Base-by-base conservation (phyloP, 2,329 filamentous ascomycete genomes). In the Aspergillus proliferans region DNA sequence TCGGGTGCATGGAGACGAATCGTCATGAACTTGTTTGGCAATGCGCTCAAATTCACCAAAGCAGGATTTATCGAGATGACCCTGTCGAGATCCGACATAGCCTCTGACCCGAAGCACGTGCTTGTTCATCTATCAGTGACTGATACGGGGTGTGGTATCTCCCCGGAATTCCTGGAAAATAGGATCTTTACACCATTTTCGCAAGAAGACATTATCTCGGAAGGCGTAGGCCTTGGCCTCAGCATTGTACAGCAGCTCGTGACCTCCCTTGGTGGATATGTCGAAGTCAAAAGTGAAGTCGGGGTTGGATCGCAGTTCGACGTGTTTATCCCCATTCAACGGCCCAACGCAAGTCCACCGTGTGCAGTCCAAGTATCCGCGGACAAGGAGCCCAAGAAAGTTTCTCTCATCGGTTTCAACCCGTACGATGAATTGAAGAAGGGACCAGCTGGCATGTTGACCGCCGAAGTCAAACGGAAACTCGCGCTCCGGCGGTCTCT, bases 121-220 rank as follows among this genome's bases (percentile, higher is more conserved):
- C 28, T 59, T 15, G 60, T 62, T 1, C 57, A 64, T 26, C 55
- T 79, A 1, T 75, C 70, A 0, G 74, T 87, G 1, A 71, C 69
- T 0, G 84, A 87, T 52, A 83, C 83, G 0, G 84, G 84, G 1
- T 73, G 73, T 21, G 84, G 84, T 0, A 87, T 87, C 18, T 73
- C 74, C 0, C 65, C 75, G 0, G 77, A 84, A 1, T 87, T 80
- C 54, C 67, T 86, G 1, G 69, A 73, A 22, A 74, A 79, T 14
- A 73, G 75, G 6, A 63, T 86, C 0, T 87, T 83, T 57, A 76
- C 74, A 0, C 80, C 83, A 0, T 87, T 87, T 52, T 66, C 74
- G 0, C 84, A 87, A 53, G 84, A 86, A 56, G 74, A 83, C 33
- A 59, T 69, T 0, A 62, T 86, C 0, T 70, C 76, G 0, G 75